Base-by-base conservation (phyloP, 78 protist genomes). In the Dictyostelium capitatum region DNA sequence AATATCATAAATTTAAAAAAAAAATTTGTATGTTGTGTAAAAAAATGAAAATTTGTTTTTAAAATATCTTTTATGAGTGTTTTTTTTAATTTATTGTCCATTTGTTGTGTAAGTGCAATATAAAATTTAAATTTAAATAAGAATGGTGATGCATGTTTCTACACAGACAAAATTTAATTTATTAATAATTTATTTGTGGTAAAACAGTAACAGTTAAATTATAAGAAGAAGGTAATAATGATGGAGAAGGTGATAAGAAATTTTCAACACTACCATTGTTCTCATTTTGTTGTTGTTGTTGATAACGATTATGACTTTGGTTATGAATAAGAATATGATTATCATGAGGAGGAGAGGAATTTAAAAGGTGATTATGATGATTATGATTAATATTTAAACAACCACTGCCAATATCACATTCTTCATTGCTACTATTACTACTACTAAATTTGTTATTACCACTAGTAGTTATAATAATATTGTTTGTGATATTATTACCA, bases 151-250 rank as follows among this genome's bases (percentile, higher is more conserved):
- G n/a, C n/a, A n/a, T n/a, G n/a, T n/a, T n/a, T n/a, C n/a, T n/a
- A n/a, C n/a, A n/a, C n/a, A n/a, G n/a, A n/a, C n/a, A n/a, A n/a
- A n/a, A n/a, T n/a, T n/a, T n/a, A n/a, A 23, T 59, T 59, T 23
- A 59, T 62, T 62, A 25, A 62, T 62, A 62, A 25, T 62, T 62
- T 11, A 70, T 6, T 7, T 74, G 57, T 2, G 80, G 80, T 32
- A 74, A 46, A 28, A 70, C 50, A 41, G 78, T 70, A 7, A 70
- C 78, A 50, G 51, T 77, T 77, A 77, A 77, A 51, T 77, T 47
- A 53, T 77, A 77, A 51, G 82, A 77, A 7, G 82, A 77, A 4
- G 82, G 82, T 30, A 77, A 41, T 20, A 77, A 19, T 23, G 80
- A 46, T 7, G 82, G 82, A 7, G 82, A 77, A 0, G 82, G 25